Evolutionary conservation across 305 asterid species (phyloP), one percentile per base, ranked within the genome.

Genomic region (Fraxinus velutina): DNA sequence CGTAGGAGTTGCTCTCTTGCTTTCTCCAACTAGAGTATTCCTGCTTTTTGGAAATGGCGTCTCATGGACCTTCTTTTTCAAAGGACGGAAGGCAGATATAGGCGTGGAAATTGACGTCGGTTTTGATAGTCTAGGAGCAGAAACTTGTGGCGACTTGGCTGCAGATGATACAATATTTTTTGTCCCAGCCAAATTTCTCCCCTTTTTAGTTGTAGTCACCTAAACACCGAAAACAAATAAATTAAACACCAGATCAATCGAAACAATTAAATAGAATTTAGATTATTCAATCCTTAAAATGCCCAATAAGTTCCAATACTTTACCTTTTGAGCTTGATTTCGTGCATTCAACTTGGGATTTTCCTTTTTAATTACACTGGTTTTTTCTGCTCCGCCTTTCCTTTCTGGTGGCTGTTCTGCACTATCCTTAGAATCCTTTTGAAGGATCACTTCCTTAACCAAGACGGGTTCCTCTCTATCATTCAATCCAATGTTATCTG

Each of bases 131-230:
- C 85, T 89, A 50, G 90, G 88, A 85, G 87, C 78, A 24, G 89
- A 74, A 79, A 90, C 81, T 79, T 87, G 85, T 37, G 90, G 83
- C 27, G 91, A 84, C 86, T 90, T 95, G 76, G 80, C 34, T 19
- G 86, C 85, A 19, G 94, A 87, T 19, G 93, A 81, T 36, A 78
- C 83, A 3, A 79, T 83, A 89, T 88, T 91, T 89, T 86, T 90
- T 4, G 86, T 79, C 44, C 42, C 85, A 13, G 81, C 57, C 37
- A 78, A 33, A 44, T 44, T 83, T 83, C 82, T 85, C 83, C 88
- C 94, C 83, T 85, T 91, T 75, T 83, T 85, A 15, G 76, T 78
- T 15, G 92, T 89, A 83, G 90, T 85, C 75, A 78, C 91, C 99
- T 95, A 83, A 62, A 80, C 64, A 86, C 55, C 82, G 78, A 6